A percentile compares a stretch with the other conserved stretches of the same genome.
Conservation (phyloP, 306 rosid genomes). For the Vigna reflexopilosa region DNA sequence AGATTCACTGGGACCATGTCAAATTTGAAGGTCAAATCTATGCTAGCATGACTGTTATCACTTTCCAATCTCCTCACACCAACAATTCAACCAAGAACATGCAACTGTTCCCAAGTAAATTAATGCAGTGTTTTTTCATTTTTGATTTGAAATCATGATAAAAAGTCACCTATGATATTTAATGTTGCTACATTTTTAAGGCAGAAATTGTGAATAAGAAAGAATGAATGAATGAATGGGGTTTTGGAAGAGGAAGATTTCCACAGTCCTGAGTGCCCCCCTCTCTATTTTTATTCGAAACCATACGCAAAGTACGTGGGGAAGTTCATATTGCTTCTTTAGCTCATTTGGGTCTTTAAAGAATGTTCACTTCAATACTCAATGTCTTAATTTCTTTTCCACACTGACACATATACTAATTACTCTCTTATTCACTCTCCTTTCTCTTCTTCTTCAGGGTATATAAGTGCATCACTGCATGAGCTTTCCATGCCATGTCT, state of each 20-base stretch:
- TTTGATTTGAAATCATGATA: too few relatives aligned
- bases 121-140: background rate
- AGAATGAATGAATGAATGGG: background rate
- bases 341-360: conserved; percentile 54
- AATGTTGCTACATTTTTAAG: background rate
- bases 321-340: conserved; percentile 48
- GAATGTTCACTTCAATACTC: conserved; percentile 78
- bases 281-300: conserved; percentile 20
- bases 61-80: conserved; percentile 3
- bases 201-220: background rate
- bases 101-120: conserved; percentile 4
- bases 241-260: background rate
- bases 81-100: conserved; percentile 5
- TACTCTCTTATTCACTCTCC: background rate
- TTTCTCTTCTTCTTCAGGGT: background rate
- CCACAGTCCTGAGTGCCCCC: too few relatives aligned
- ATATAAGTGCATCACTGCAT: conserved; percentile 57
- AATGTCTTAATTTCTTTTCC: conserved; percentile 54
- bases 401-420: conserved; percentile 8
- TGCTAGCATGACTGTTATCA: conserved; percentile 20
- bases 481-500: conserved; percentile 31
- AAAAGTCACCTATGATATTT: background rate
- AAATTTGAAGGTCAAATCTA: conserved; percentile 59
- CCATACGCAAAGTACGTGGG: conserved; percentile 32
- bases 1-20: conserved; percentile 59